Percentiles rank a stretch among this genome's conserved stretches.
phyloP scores from a whole-genome alignment of 106 monocot genomes.

The Vanilla planifolia region DNA sequence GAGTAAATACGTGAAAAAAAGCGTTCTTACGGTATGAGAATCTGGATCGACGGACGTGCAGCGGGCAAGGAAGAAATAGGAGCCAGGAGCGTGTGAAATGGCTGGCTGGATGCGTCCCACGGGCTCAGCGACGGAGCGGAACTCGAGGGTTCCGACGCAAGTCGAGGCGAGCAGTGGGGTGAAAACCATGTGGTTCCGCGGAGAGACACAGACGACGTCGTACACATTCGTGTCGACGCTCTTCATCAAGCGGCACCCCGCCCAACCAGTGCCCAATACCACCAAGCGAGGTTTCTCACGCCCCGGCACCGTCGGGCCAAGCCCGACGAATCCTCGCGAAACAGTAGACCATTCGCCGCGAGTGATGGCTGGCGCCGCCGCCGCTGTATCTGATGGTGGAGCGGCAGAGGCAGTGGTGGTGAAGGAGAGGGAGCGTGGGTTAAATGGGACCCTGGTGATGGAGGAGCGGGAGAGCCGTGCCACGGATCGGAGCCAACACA shows the following conservation, averaged over 20 bases:
- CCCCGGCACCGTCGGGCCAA: constrained; percentile 36
- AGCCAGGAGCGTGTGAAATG: constrained; percentile 55
- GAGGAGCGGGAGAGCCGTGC: neutral
- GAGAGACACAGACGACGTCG: constrained; percentile 94
- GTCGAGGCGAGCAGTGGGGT: constrained; percentile 96
- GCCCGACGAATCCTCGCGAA: constrained; percentile 8
- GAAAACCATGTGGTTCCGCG: constrained; percentile 98
- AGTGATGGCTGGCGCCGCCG: neutral
- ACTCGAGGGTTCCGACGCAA: constrained; percentile 97
- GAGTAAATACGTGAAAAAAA: too few relatives aligned
- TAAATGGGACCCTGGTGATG: neutral
- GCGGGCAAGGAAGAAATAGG: constrained; percentile 69
- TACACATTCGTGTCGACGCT: constrained; percentile 67
- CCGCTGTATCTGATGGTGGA: too few relatives aligned
- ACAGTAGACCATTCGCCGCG: too few relatives aligned
- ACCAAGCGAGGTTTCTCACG: constrained; percentile 70
- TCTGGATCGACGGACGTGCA: constrained; percentile 52
- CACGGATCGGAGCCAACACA: constrained; percentile 3
- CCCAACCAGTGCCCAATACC: constrained; percentile 93
- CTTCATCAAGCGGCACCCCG: constrained; percentile 87
- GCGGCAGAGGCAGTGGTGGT: neutral
- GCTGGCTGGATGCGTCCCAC: constrained; percentile 79
- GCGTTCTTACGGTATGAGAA: constrained; percentile 66
- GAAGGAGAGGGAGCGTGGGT: neutral
- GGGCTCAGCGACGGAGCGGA: constrained; percentile 92